These are phyloP conservation scores for Gracilaria gracilis DNA, from an alignment of 23 red algal species.

Conservation along the genomic window DNA sequence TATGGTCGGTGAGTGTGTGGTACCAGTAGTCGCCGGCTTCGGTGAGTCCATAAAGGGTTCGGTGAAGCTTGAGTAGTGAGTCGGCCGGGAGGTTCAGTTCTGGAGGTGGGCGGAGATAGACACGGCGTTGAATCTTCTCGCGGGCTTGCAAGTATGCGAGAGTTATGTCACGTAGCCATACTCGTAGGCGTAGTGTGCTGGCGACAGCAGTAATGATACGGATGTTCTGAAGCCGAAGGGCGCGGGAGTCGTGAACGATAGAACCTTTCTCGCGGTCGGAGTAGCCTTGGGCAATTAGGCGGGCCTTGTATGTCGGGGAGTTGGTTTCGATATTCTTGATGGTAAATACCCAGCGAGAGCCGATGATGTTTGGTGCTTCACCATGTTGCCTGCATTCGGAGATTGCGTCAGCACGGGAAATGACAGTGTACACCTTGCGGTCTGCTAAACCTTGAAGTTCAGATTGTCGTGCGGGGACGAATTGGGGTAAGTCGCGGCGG, in stretches of 20 bases:
- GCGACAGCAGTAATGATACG: slow-evolving; percentile 1
- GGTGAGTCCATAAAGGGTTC: slow-evolving; percentile 39
- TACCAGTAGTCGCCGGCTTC: slow-evolving; percentile 55
- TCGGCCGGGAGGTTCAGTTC: not conserved
- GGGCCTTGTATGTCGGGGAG: not conserved
- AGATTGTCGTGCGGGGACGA: no score
- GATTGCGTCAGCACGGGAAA: no score
- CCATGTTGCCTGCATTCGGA: no score
- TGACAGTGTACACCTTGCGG: no score
- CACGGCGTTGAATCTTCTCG: not conserved
- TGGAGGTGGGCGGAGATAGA: slow-evolving; percentile 2
- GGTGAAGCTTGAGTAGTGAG: not conserved
- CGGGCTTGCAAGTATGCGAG: slow-evolving; percentile 37
- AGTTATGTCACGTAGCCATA: slow-evolving; percentile 36
- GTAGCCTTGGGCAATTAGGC: slow-evolving; percentile 30
- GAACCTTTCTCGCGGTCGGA: slow-evolving; percentile 15
- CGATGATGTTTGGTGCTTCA: no score
- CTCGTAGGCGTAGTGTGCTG: not conserved
- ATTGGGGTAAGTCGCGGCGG: no score
- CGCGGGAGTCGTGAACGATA: slow-evolving; percentile 24
- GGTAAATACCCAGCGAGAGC: no score
- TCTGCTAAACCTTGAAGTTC: no score
- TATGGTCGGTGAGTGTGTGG: not conserved
- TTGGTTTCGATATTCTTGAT: not conserved
- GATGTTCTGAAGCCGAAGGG: not conserved